Evolutionary conservation across 208 protist species (phyloP), one percentile per base, ranked within the genome.

Genomic region (Strigomonas oncopelti): DNA sequence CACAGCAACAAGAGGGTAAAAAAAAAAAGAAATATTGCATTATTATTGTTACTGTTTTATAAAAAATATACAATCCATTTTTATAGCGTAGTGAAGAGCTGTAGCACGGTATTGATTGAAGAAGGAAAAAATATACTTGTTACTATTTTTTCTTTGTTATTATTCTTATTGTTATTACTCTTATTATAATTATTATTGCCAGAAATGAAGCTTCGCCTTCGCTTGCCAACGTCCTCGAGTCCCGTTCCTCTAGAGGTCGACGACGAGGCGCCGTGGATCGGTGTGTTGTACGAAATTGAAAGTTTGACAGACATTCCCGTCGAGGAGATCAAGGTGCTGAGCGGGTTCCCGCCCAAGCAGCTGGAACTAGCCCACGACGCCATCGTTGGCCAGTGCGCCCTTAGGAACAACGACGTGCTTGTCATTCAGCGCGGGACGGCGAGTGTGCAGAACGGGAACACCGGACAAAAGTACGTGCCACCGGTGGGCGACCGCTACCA

Each of bases 391-490:
- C 61, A 70, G 13, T 34, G 87, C 11, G 71, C 69, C 28, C 61
- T 95, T 7, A 71, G 79, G 5, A 24, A 61, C 11, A 84, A 87
- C 54, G 88, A 93, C 42, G 83, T 77, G 57, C 71, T 97, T 27
- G 92, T 86, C 64, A 61, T 95, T 24, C 87, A 96, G 65, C 81
- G 87, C n/a, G 90, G 90, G 13, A 81, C 88, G 67, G 86, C 80
- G 5, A 69, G 45, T 0, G 92, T 93, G 53, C 61, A 81, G 11
- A 59, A 79, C 28, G 87, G 80, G 9, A 74, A 83, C 27, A 90
- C 61, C 0, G 83, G 75, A 1, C 77, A 87, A 42, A 77, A 77
- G 27, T 97, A 97, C 67, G 76, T 96, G n/a, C 90, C 85, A 0
- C 89, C 90, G 18, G 73, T 80, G 0, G 71, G 76, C 8, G 84